Evolutionary conservation across 257 asterid species (phyloP), one percentile per base, ranked within the genome.

Genomic region (Solanum lycopersicoides): DNA sequence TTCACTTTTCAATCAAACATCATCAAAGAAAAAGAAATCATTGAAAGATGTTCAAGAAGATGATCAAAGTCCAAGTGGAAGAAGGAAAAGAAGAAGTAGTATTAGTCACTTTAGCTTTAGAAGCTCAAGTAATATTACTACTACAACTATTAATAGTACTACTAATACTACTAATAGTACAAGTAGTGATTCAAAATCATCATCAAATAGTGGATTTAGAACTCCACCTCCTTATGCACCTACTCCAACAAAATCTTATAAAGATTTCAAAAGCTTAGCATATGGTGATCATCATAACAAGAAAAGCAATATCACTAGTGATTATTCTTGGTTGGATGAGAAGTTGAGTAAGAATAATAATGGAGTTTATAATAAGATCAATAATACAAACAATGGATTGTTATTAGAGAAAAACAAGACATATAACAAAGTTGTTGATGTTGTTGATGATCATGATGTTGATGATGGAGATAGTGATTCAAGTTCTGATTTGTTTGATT

Each of bases 401-500:
- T 16, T 39, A 21, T 41, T 80, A 2, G 83, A 88, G 34, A 91
- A 87, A 84, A 91, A 56, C 89, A 89, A 74, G 88, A 92, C 92
- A 56, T 89, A 89, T 85, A 86, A 89, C 35, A 56, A 71, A 42
- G 76, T 32, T 72, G 87, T 25, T 86, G 42, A 68, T 75, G 6
- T 76, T 77, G 83, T 11, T 66, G 87, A 66, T 71, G 89, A 8
- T 56, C 95, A 66, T 71, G 89, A 8, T 56, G 94, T 93, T 47
- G 98, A 91, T 66, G 98, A 92, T 4, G 96, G 76, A 3, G 98
- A 95, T 28, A 92, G 94, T 86, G 98, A 96, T 91, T 94, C 99
- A 21, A 96, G 99, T 85, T 95, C 98, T 80, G 99, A 96, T 89
- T 87, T 96, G 42, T 96, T 96, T 65, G 99, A 96, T 85, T 88